Evolutionary conservation across 495 filamentous ascomycete species (phyloP).

Genomic region (Tuber umbilicatum): DNA sequence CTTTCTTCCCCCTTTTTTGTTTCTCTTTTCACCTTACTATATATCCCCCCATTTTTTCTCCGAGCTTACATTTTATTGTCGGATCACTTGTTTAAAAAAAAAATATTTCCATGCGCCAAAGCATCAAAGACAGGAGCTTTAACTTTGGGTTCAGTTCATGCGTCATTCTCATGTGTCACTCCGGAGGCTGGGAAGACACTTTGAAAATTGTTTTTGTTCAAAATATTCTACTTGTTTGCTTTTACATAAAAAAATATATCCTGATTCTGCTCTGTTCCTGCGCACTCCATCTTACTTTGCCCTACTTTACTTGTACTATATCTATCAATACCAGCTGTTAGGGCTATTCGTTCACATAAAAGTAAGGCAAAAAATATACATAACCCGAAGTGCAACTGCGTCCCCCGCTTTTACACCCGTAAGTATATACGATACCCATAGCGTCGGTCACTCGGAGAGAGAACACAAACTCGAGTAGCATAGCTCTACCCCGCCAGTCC

Average conservation of each 20-base stretch:
- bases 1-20: neutral
- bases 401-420: too few relatives aligned
- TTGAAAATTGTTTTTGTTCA: neutral
- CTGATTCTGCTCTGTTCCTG: neutral
- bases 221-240: neutral
- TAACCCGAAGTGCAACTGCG: too few relatives aligned
- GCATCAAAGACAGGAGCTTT: neutral
- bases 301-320: neutral
- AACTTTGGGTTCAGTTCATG: neutral
- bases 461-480: too few relatives aligned
- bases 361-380: too few relatives aligned
- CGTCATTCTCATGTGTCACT: too few relatives aligned
- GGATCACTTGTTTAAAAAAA: neutral
- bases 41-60: conserved; percentile 1
- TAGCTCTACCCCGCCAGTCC: too few relatives aligned
- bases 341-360: neutral
- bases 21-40: conserved; percentile 10
- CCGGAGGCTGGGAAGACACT: neutral
- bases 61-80: neutral
- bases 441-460: too few relatives aligned
- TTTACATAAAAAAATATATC: neutral
- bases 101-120: neutral
- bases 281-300: neutral
- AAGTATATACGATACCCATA: too few relatives aligned
- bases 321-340: neutral